Base-by-base conservation (phyloP, 2,329 filamentous ascomycete species). In the Polytolypa hystricis region DNA sequence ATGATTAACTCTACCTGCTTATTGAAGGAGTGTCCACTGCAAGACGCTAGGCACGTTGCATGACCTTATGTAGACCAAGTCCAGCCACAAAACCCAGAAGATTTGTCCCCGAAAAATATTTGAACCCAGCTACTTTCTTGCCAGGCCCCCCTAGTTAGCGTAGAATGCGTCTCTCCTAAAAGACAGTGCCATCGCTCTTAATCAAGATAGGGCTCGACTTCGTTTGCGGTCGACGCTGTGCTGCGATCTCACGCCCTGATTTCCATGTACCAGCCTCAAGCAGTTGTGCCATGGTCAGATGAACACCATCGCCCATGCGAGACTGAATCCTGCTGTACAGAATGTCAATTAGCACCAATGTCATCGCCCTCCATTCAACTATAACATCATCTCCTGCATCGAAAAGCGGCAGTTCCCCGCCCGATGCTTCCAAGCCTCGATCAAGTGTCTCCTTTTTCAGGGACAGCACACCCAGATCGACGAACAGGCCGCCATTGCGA, bases 401-500 rank as follows among this genome's bases (percentile, higher is more conserved):
- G 41, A 77, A 79, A 57, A 74, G 47, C 4, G 58, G 55, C 19
- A 62, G 44, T 7, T 42, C 30, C 19, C 47, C 23, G 11, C 53
- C 49, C 61, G 56, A 77, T 37, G 68, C 58, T 10, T 58, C 45
- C 10, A 67, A 50, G 0, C 72, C 71, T 4, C 61, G 49, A 27
- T 65, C 55, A 31, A 59, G 35, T 2, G 65, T 62, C 0, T 64
- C 57, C 0, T 57, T 42, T 48, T 73, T 76, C 5, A 78, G 55
- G 2, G 58, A 64, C 17, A 77, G 42, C 0, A 73, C 70, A 0
- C 66, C 68, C 14, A 74, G 50, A 23, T 77, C 80, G 31, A 83
- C 68, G 23, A 83, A 77, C 0, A 84, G 56, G 0, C 79, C 79
- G 2, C 79, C 79, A 40, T 84, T 84, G 35, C 80, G 71, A 46